Evolutionary conservation across 169 alveolate genomes (phyloP).

Genomic region (Plasmodium relictum): DNA sequence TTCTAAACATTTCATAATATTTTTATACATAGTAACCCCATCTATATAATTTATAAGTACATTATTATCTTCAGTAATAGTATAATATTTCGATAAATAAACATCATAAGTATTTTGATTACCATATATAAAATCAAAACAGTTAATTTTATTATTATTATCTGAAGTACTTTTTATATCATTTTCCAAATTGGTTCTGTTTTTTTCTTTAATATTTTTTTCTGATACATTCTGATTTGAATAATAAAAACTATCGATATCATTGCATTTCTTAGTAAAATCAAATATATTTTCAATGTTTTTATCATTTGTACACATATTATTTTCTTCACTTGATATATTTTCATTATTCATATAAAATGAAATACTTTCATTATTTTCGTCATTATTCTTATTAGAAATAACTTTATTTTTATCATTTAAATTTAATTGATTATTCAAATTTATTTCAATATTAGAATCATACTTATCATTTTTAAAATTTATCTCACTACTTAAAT

Average conservation of each 20-base stretch:
- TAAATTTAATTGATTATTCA: background rate
- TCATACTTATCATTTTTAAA: background rate
- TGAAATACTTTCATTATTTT: background rate
- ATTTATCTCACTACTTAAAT: background rate
- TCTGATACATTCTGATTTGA: slow-evolving; percentile 2
- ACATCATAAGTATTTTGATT: slow-evolving; percentile 72
- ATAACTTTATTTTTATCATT: background rate
- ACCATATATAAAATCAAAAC: slow-evolving; percentile 70
- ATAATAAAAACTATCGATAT: slow-evolving; percentile 44
- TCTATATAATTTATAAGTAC: slow-evolving; percentile 65
- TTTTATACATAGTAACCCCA: slow-evolving; percentile 67
- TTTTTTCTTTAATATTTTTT: slow-evolving; percentile 30
- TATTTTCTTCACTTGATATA: background rate
- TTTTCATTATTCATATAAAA: background rate
- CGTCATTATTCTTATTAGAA: background rate
- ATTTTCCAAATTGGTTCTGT: slow-evolving; percentile 1
- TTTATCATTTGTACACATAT: background rate
- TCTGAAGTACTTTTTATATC: slow-evolving; percentile 6
- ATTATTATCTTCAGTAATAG: slow-evolving; percentile 46
- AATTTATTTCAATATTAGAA: background rate
- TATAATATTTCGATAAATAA: slow-evolving; percentile 57
- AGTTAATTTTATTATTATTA: background rate
- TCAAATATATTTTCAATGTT: slow-evolving; percentile 20
- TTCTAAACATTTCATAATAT: slow-evolving; percentile 69
- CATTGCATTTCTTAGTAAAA: slow-evolving; percentile 22